Conservation (phyloP, 345 rosid species). For the Arabidopsis arenosa region DNA sequence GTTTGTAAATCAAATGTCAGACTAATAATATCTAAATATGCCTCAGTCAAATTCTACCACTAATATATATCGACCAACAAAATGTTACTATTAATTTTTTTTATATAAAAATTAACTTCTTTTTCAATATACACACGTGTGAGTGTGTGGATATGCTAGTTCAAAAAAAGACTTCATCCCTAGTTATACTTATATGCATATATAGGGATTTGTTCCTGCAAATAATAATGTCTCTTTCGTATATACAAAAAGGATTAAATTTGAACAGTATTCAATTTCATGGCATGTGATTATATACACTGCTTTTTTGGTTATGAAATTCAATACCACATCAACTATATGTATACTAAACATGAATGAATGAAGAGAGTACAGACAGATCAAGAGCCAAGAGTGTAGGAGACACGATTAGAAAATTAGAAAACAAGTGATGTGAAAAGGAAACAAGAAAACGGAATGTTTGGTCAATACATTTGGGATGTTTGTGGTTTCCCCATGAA, state of each 20-base stretch:
- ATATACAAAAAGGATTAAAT: background rate
- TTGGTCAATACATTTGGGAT: conserved; percentile 48
- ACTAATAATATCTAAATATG: no score
- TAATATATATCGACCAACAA: conserved; percentile 10
- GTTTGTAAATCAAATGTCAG: no score
- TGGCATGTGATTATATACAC: conserved; percentile 1
- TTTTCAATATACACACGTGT: background rate
- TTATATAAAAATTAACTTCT: background rate
- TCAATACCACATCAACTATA: background rate
- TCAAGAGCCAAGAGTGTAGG: conserved; percentile 43
- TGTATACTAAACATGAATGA: conserved; percentile 18
- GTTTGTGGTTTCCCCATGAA: conserved; percentile 45
- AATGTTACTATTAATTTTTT: background rate
- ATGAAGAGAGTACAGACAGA: conserved; percentile 31
- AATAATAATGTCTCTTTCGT: background rate
- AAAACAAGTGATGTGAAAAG: conserved; percentile 38
- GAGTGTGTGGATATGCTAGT: background rate
- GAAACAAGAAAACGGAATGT: conserved; percentile 46
- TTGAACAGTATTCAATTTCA: conserved; percentile 10
- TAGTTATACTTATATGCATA: background rate
- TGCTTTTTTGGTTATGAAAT: background rate
- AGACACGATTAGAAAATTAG: conserved; percentile 38
- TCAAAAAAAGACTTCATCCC: background rate
- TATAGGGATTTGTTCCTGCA: background rate
- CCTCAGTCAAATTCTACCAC: background rate